These are phyloP conservation scores for Otatea glauca DNA, from an alignment of 176 grass and related monocot genomes.

Conservation along the genomic window DNA sequence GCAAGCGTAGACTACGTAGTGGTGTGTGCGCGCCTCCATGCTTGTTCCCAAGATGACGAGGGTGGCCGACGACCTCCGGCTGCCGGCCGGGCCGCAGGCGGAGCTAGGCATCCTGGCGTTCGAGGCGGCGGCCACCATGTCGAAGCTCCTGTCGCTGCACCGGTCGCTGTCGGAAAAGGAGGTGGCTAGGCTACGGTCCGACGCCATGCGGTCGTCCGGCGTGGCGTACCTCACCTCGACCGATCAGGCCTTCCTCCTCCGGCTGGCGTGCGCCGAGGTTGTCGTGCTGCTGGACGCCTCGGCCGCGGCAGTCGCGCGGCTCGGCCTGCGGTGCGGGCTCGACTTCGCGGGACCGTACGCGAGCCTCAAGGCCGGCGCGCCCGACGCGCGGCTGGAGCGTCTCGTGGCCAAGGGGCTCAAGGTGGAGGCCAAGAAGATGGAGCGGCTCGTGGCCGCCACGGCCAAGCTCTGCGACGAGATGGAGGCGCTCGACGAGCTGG, in stretches of 20 bases:
- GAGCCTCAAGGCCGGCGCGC: slow-evolving; percentile 38
- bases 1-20: background rate
- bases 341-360: slow-evolving; percentile 42
- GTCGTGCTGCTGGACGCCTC: slow-evolving; percentile 44
- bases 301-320: slow-evolving; percentile 38
- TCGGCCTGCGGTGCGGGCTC: slow-evolving; percentile 43
- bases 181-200: slow-evolving; percentile 45
- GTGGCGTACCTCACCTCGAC: slow-evolving; percentile 65
- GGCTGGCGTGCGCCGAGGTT: slow-evolving; percentile 57
- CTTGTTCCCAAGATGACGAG: slow-evolving; percentile 36
- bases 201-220: slow-evolving; percentile 57
- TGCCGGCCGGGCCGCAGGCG: background rate
- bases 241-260: slow-evolving; percentile 56
- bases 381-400: slow-evolving; percentile 22
- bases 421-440: slow-evolving; percentile 47
- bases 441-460: slow-evolving; percentile 38
- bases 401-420: slow-evolving; percentile 10
- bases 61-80: slow-evolving; percentile 16
- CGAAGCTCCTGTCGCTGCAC: slow-evolving; percentile 55
- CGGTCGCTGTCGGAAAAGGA: slow-evolving; percentile 51
- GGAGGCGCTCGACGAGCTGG: slow-evolving; percentile 54
- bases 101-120: slow-evolving; percentile 61
- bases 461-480: slow-evolving; percentile 55
- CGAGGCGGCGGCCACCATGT: slow-evolving; percentile 57
- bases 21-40: slow-evolving; percentile 4